Evolutionary conservation across 78 protist genomes (phyloP), one percentile per base, ranked within the genome.

Genomic region (Acrasis kona): DNA sequence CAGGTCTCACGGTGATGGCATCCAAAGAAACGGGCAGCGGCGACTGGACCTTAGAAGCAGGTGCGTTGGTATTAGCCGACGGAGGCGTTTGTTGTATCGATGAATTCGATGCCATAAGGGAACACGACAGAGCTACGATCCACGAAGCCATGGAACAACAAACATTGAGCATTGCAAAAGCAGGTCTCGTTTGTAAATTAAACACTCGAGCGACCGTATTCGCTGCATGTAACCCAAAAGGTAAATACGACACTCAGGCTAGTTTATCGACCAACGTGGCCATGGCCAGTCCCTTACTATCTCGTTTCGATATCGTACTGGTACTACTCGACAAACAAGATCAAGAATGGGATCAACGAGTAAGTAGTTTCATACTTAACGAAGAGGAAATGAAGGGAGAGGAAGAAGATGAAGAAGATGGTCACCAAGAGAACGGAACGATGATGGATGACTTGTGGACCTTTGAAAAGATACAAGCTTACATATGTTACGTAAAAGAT

Each of bases 131-230:
- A 9, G 61, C 85, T 0, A 41, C 95, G 28, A 86, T 95, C 29
- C 96, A 95, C 80, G 99, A 96, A 78, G 96, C 98, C 6, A 97
- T 98, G 99, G 99, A 97, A 77, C 99, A 96, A 64, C 99, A 98
- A 76, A 93, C 98, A 0, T 28, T 98, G n/a, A 70, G 86, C 10
- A 90, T 98, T n/a, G 99, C 99, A 3, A 96, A 96, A 83, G 96
- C 96, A 30, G 99, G 99, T 19, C 37, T 97, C 28, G 93, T 95
- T 27, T 84, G 94, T 69, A 91, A 81, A 28, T 85, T 97, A n/a
- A 79, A 87, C 77, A 87, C 99, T 0, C 38, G 97, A 19, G 27
- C 87, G 10, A 31, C 95, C 9, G 84, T 97, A 39, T 28, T 96
- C 1, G 96, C 97, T 0, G 95, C 95, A 28, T 78, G 89, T 30